A percentile compares a stretch with the other conserved stretches of the same genome.
These are phyloP conservation scores for Rubia peregrina DNA, from an alignment of 305 asterid species.

Conservation along the genomic window DNA sequence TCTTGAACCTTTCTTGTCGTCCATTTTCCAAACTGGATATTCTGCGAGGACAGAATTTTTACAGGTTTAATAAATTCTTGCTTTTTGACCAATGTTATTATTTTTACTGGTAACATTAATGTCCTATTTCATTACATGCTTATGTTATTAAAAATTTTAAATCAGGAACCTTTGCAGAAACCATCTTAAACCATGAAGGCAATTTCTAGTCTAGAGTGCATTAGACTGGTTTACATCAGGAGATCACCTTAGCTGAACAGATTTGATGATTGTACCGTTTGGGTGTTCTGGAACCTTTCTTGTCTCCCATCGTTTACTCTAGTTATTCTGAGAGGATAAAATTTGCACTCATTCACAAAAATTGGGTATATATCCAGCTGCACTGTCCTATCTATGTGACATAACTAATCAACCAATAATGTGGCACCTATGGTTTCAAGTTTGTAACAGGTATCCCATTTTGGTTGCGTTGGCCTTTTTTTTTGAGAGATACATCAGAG, in stretches of 20 bases:
- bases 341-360: not conserved
- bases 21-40: not conserved
- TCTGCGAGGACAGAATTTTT: not conserved
- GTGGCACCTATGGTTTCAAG: not conserved
- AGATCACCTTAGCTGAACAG: not conserved
- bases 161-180: not conserved
- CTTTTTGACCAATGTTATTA: not conserved
- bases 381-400: not conserved
- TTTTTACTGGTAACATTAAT: too few relatives aligned
- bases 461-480: not conserved
- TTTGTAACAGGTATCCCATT: not conserved
- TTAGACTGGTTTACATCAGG: not conserved
- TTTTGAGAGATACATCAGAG: not conserved
- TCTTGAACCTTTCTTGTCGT: not conserved
- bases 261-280: not conserved
- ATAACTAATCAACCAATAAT: not conserved
- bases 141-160: not conserved
- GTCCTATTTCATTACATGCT: too few relatives aligned
- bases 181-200: not conserved
- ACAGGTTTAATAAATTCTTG: not conserved
- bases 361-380: not conserved
- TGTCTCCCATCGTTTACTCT: not conserved
- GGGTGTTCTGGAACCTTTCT: not conserved
- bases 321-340: not conserved
- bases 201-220: not conserved